These are phyloP conservation scores for Calonectria ilicicola DNA, from an alignment of 2,329 filamentous ascomycete genomes.

Conservation along the genomic window DNA sequence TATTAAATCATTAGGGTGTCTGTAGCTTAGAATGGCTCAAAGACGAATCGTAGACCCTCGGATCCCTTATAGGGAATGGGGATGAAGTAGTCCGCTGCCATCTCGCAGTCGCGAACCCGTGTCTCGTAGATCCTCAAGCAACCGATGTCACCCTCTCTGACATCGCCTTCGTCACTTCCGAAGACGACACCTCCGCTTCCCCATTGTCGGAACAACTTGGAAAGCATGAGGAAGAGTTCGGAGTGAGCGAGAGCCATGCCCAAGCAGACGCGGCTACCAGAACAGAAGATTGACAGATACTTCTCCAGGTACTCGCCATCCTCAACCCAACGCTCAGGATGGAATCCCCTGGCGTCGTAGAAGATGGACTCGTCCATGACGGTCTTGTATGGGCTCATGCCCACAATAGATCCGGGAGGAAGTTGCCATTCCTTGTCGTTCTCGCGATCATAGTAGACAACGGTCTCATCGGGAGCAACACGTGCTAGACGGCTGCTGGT, in stretches of 20 bases:
- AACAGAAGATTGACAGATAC: conserved; percentile 50
- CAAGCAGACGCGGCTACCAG: conserved; percentile 50
- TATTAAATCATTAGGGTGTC: conserved; percentile 23
- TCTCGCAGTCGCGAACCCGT: conserved; percentile 48
- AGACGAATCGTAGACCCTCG: conserved; percentile 49
- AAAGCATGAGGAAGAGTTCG: conserved; percentile 52
- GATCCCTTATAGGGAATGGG: conserved; percentile 53
- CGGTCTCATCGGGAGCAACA: conserved; percentile 54
- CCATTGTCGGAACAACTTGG: conserved; percentile 53
- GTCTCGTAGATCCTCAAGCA: conserved; percentile 51
- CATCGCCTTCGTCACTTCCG: conserved; percentile 46
- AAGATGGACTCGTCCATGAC: conserved; percentile 50
- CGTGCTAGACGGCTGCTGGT: conserved; percentile 62
- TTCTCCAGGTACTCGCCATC: conserved; percentile 48
- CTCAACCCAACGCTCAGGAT: conserved; percentile 52
- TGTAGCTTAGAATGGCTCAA: conserved; percentile 42
- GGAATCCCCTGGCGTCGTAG: conserved; percentile 47
- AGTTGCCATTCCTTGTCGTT: conserved; percentile 45
- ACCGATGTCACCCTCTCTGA: conserved; percentile 48
- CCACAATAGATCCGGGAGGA: conserved; percentile 49
- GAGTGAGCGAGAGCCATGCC: conserved; percentile 53
- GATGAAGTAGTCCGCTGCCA: conserved; percentile 54
- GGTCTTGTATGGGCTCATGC: conserved; percentile 53
- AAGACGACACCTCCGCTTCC: conserved; percentile 48
- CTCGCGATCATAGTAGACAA: conserved; percentile 44